These are phyloP conservation scores for Puya raimondii DNA, from an alignment of 176 grass and related monocot genomes.

Conservation along the genomic window DNA sequence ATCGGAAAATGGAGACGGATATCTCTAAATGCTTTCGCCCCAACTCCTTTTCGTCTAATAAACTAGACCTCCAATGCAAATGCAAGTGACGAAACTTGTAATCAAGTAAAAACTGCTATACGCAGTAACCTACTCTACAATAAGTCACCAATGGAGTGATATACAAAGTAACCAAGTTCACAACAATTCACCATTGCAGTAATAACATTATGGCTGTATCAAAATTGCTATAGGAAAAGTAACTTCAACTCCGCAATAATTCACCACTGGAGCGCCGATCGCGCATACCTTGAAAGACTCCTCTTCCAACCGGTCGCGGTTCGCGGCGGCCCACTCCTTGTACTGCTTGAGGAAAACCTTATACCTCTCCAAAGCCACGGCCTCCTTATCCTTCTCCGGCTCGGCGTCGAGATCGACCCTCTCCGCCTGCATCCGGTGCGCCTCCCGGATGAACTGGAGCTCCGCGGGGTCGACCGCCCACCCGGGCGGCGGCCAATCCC, in stretches of 20 bases:
- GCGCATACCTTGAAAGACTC: slow-evolving; percentile 76
- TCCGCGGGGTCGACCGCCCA: slow-evolving; percentile 81
- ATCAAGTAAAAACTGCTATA: too few species aligned
- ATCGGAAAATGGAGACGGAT: too few species aligned
- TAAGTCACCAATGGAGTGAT: too few species aligned
- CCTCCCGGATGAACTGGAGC: slow-evolving; percentile 82
- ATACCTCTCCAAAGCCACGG: slow-evolving; percentile 57
- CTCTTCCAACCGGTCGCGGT: slow-evolving; percentile 56
- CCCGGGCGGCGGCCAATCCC: slow-evolving; percentile 81
- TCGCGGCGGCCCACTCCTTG: slow-evolving; percentile 85
- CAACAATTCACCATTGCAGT: too few species aligned
- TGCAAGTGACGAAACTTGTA: too few species aligned
- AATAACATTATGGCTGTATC: too few species aligned
- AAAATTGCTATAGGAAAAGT: background rate
- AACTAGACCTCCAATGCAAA: too few species aligned
- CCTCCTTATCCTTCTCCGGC: slow-evolving; percentile 33
- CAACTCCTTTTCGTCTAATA: too few species aligned
- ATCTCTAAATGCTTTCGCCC: too few species aligned
- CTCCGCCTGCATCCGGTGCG: slow-evolving; percentile 51
- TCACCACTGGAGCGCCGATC: background rate
- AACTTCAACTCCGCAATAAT: background rate
- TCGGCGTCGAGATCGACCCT: slow-evolving; percentile 65
- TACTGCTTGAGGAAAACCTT: slow-evolving; percentile 91
- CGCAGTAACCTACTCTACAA: too few species aligned
- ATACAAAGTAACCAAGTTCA: too few species aligned